Base-by-base conservation (phyloP, 176 grass and related monocot species). In the Urochloa ruziziensis region DNA sequence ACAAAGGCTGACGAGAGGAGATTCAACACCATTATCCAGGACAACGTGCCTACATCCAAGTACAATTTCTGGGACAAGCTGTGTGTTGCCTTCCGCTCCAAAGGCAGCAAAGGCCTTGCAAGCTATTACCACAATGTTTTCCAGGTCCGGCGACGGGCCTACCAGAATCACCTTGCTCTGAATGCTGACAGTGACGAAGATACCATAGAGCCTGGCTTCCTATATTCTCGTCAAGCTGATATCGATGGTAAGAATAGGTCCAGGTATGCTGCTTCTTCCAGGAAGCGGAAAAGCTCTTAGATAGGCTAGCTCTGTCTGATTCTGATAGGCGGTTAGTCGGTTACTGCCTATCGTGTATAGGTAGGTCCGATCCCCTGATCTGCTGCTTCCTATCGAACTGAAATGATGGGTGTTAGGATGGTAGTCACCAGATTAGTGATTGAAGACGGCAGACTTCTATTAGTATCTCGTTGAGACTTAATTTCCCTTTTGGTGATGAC, bases 71-170 rank as follows among this genome's bases (percentile, higher is more conserved):
- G 82, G 78, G 51, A 71, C 27, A 62, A 85, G 28, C 74, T 93
- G 36, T 37, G 23, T 68, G 40, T 46, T 23, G 59, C 17, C 63
- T 80, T 84, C 56, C 28, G 18, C 69, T 85, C 5, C 62, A 93
- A 90, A 65, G 54, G 54, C 36, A 71, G 30, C 39, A 25, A 48
- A 75, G 71, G 33, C 47, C 30, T 90, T 75, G 88, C 85, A 61
- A 86, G 74, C 52, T 93, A 93, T 61, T 93, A 93, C n/a, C 72
- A 88, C 85, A 93, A 93, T 73, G 82, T 93, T 58, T 93, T 85
- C 80, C 68, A 80, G 9, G 36, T 88, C 33, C 62, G 30, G 60
- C 34, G 77, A 33, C 82, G 85, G 66, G 86, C 78, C n/a, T 80
- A 80, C 67, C 85, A 85, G 73, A 93, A 93, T 27, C 51, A 56